Conservation (phyloP, 2,329 filamentous ascomycete genomes). For the Ilyonectria robusta region DNA sequence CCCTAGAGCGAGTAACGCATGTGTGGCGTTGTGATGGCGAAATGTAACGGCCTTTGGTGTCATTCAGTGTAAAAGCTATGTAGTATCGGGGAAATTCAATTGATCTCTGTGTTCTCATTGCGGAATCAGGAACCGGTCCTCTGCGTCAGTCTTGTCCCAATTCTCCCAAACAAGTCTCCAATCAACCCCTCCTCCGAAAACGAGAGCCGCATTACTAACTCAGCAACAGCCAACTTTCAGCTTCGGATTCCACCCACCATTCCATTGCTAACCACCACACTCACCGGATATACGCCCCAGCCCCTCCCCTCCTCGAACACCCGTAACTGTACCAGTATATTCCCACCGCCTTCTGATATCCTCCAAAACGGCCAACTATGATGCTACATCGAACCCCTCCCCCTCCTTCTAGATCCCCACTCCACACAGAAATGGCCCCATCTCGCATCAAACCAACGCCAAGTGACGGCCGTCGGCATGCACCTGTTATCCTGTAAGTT, state of each 20-base stretch:
- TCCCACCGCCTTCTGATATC: constrained; percentile 3
- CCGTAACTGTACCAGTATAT: not conserved
- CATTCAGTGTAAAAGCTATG: not conserved
- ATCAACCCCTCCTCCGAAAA: not conserved
- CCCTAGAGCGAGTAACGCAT: not conserved
- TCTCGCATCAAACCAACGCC: not conserved
- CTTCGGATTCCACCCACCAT: not conserved
- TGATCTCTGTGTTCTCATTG: not conserved
- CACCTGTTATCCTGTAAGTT: not conserved
- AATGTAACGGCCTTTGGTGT: not conserved
- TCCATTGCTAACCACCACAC: not conserved
- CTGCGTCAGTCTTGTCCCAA: not conserved
- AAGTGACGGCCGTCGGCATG: not conserved
- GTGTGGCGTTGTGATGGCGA: not conserved
- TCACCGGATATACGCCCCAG: not conserved
- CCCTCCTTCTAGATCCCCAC: constrained; percentile 8
- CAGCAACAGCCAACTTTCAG: not conserved
- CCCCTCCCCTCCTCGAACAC: not conserved
- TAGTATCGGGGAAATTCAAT: not conserved
- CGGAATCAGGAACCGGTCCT: not conserved
- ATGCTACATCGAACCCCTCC: constrained; percentile 1
- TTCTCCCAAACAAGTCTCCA: not conserved
- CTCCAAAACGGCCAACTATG: not conserved
- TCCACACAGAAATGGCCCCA: constrained; percentile 15
- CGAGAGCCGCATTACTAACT: not conserved